These are phyloP conservation scores for Hypholoma sublateritium DNA, from an alignment of 768 basidiomycete genomes.

Conservation along the genomic window DNA sequence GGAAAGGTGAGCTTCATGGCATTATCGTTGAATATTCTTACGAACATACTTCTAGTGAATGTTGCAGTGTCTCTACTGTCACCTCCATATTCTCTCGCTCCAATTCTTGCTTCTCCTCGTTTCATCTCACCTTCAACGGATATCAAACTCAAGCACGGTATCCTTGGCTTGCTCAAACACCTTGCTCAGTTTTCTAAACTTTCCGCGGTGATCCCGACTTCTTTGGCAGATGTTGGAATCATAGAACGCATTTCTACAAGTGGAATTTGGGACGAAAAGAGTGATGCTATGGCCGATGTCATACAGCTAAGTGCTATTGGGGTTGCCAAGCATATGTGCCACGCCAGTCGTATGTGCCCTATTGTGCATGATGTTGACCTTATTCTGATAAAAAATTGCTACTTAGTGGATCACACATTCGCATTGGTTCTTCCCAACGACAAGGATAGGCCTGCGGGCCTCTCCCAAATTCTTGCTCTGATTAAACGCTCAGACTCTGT, in stretches of 20 bases:
- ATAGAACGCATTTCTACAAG: conserved; percentile 61
- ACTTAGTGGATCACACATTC: conserved; percentile 43
- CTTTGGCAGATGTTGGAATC: conserved; percentile 61
- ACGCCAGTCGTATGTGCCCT: conserved; percentile 57
- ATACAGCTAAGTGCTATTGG: conserved; percentile 89
- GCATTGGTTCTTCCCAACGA: conserved; percentile 50
- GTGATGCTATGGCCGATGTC: conserved; percentile 80
- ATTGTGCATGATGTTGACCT: not conserved
- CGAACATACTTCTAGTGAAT: conserved; percentile 41
- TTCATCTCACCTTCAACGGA: conserved; percentile 59
- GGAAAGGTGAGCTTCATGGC: conserved; percentile 54
- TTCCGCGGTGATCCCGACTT: conserved; percentile 54
- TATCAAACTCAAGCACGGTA: conserved; percentile 86
- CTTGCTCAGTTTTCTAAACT: conserved; percentile 70
- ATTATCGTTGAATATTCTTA: not conserved
- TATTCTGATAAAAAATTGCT: conserved; percentile 1
- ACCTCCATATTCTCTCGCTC: conserved; percentile 63
- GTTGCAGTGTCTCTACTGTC: conserved; percentile 62
- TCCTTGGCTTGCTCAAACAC: conserved; percentile 85
- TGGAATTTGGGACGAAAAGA: conserved; percentile 66
- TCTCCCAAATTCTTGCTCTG: conserved; percentile 73
- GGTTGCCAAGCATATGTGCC: conserved; percentile 86
- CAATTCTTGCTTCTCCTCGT: conserved; percentile 53
- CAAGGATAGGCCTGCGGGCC: conserved; percentile 39
- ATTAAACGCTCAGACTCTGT: conserved; percentile 78